Evolutionary conservation across 2,329 filamentous ascomycete genomes (phyloP), one percentile per base, ranked within the genome.

Genomic region (Fusarium phyllophilum): DNA sequence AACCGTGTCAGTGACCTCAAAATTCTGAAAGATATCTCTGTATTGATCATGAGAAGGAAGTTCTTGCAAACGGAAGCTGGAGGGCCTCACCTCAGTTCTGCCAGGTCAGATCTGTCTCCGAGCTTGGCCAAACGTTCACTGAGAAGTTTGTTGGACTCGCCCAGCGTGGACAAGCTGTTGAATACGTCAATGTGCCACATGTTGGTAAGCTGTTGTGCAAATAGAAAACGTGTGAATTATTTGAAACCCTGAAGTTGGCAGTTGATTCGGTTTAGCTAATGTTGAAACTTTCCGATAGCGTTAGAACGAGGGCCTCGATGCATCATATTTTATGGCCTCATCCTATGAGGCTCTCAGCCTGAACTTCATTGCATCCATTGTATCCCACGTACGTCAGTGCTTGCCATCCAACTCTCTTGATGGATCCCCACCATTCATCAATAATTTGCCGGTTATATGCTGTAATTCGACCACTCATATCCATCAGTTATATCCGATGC

Each of bases 51-150:
- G n/a, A 58, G 41, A 46, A 58, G 1, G 20, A 6, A 5, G 0
- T 1, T 8, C 15, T 14, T 7, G 5, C 1, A 22, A 5, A 26
- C 0, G 14, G 0, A 9, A 26, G 0, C 2, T 13, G 9, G 14
- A 13, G 15, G 39, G 31, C 29, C 55, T 58, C 55, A 58, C 55
- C 55, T 45, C 14, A 58, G 20, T 26, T 58, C 55, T 36, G 55
- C 55, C n/a, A 58, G 41, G 24, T 58, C 55, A 14, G 55, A 14
- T 10, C 55, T 45, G 42, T 58, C 55, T 22, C 41, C 39, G 6
- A 58, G 55, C n/a, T 45, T 58, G 31, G 55, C 41, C 22, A 58
- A 45, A 4, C 55, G 55, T 26, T 48, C 55, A 36, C n/a, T 48
- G 6, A 58, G 41, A 29, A 58, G 39, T 24, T 36, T 58, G 39